phyloP scores from a whole-genome alignment of 345 rosid genomes.

The Lumnitzera racemosa region DNA sequence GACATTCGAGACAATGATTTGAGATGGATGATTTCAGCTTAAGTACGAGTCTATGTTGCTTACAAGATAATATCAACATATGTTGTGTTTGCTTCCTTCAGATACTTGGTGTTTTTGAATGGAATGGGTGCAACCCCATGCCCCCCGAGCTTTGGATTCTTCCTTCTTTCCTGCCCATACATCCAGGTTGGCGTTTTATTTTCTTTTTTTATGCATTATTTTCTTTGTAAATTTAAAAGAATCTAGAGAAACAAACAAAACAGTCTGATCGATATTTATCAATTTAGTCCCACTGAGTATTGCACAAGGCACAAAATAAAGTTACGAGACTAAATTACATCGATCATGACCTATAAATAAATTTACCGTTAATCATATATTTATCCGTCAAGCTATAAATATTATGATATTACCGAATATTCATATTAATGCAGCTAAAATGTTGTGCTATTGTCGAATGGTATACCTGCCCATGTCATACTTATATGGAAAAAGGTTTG shows the following conservation, averaged over 20 bases:
- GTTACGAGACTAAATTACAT: too few relatives aligned
- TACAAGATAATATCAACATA: not conserved
- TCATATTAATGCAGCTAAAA: slow-evolving; percentile 17
- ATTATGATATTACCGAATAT: too few relatives aligned
- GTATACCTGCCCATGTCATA: slow-evolving; percentile 33
- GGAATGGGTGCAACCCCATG: slow-evolving; percentile 28
- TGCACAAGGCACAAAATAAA: too few relatives aligned
- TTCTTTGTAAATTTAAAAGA: not conserved
- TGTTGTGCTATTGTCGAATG: slow-evolving; percentile 33
- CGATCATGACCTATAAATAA: too few relatives aligned
- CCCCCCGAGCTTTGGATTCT: slow-evolving; percentile 26
- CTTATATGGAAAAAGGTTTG: slow-evolving; percentile 29
- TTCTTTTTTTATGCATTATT: not conserved
- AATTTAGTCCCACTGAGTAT: too few relatives aligned
- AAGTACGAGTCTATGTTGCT: too few relatives aligned
- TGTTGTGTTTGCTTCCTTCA: not conserved
- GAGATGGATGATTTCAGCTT: too few relatives aligned
- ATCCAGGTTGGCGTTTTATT: slow-evolving; percentile 15
- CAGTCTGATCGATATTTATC: too few relatives aligned
- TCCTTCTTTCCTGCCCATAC: slow-evolving; percentile 28
- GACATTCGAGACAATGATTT: too few relatives aligned
- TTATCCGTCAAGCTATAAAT: too few relatives aligned
- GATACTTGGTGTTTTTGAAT: slow-evolving; percentile 22
- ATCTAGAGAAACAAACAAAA: not conserved
- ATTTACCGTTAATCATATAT: too few relatives aligned